A percentile compares a stretch with the other conserved stretches of the same genome.
Evolutionary conservation across 2,329 filamentous ascomycete species (phyloP).

Genomic region (Rhinocladiella mackenziei): DNA sequence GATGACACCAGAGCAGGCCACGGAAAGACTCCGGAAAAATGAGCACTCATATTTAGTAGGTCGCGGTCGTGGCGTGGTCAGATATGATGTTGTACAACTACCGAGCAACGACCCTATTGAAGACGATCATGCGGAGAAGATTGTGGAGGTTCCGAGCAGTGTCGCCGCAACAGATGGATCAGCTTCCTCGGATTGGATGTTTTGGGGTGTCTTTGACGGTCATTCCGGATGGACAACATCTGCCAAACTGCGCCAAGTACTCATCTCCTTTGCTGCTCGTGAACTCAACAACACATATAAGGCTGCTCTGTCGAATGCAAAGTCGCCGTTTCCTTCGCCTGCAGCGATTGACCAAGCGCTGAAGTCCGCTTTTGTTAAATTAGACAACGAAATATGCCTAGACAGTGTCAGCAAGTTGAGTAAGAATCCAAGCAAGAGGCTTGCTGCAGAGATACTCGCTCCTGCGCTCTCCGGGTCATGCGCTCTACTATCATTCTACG

Average conservation of each 20-base stretch:
- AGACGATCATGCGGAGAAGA: conserved; percentile 97
- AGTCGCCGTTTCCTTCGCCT: conserved; percentile 61
- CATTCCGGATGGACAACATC: conserved; percentile 98
- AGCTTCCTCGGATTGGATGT: conserved; percentile 83
- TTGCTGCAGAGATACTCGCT: conserved; percentile 84
- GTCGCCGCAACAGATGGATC: conserved; percentile 55
- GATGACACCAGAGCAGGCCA: conserved; percentile 91
- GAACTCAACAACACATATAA: conserved; percentile 93
- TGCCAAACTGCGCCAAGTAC: conserved; percentile 83
- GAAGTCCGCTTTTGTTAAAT: conserved; percentile 80
- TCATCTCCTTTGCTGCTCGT: conserved; percentile 87
- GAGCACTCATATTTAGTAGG: conserved; percentile 91
- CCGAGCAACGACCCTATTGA: conserved; percentile 97
- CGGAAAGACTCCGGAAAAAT: conserved; percentile 78
- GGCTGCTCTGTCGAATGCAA: conserved; percentile 55
- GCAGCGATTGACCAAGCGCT: conserved; percentile 86
- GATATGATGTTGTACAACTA: conserved; percentile 91
- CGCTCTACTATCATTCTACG: conserved; percentile 93
- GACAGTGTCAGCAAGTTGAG: conserved; percentile 88
- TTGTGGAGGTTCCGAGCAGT: conserved; percentile 76
- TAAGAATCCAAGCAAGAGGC: conserved; percentile 81
- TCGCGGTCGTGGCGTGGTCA: conserved; percentile 81
- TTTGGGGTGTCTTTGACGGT: conserved; percentile 98
- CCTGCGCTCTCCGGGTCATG: conserved; percentile 96
- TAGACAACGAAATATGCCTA: conserved; percentile 93